Conservation (phyloP, 257 asterid species). For the Linderniella brevidens region DNA sequence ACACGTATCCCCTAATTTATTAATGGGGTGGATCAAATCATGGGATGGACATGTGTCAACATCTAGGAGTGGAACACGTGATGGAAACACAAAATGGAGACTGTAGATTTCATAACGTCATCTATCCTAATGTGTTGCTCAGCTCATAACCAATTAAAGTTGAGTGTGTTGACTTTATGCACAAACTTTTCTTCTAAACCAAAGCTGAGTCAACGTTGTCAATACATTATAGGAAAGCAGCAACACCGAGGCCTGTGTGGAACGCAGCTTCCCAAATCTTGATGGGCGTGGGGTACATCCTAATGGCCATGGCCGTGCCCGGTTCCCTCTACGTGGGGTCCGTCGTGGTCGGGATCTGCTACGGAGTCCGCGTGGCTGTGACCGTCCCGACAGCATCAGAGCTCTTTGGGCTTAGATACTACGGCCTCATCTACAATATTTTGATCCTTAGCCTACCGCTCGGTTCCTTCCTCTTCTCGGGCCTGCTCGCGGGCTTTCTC, state of each 20-base stretch:
- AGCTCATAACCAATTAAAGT: no score
- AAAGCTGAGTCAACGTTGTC: no score
- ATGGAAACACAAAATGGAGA: no score
- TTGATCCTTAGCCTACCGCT: slow-evolving; percentile 55
- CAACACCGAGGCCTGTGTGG: slow-evolving; percentile 66
- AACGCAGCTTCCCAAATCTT: slow-evolving; percentile 56
- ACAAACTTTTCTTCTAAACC: no score
- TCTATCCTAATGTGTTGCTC: no score
- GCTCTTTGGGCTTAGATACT: slow-evolving; percentile 56
- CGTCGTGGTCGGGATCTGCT: slow-evolving; percentile 46
- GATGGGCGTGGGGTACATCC: slow-evolving; percentile 47
- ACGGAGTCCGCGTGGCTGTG: slow-evolving; percentile 49
- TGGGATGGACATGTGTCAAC: no score
- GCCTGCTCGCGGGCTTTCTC: slow-evolving; percentile 48
- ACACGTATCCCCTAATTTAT: no score
- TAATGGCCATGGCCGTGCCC: slow-evolving; percentile 46
- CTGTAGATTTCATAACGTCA: no score
- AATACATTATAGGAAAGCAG: slow-evolving; percentile 22
- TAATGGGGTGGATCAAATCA: no score
- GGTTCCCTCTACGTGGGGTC: slow-evolving; percentile 67
- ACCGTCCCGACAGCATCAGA: slow-evolving; percentile 57
- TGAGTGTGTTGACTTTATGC: no score
- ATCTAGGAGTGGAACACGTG: no score
- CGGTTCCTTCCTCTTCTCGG: slow-evolving; percentile 68
- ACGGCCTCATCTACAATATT: slow-evolving; percentile 58